Evolutionary conservation across 169 alveolate genomes (phyloP), one percentile per base, ranked within the genome.

Genomic region (Eimeria brunetti): DNA sequence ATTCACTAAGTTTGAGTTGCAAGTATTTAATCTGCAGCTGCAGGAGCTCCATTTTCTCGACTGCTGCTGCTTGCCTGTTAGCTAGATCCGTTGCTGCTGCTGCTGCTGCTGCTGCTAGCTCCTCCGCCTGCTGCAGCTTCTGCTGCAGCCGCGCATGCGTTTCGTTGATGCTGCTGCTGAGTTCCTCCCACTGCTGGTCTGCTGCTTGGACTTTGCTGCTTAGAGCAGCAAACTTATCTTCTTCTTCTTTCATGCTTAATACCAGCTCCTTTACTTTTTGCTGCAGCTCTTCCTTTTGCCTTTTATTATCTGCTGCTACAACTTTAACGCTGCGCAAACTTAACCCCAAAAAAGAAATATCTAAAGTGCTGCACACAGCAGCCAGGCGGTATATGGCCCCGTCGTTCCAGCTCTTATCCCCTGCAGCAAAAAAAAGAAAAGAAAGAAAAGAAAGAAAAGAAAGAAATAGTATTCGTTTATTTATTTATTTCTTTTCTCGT

Each of bases 281-380:
- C 49, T 24, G 56, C 49, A 75, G 22, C 58, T 75, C 84, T 9
- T 75, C 84, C 36, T 75, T 12, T 12, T 53, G 53, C 56, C 9
- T 33, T 33, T 49, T 80, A 3, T 33, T 80, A n/a, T 80, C 89
- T 49, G 69, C 60, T n/a, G 64, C 41, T 16, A 80, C 89, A 5
- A 80, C 64, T 24, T 51, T 41, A 6, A 41, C 64, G 27, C 4
- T 20, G 18, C 49, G 33, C 38, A 83, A 49, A 20, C 90, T 76
- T 41, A 44, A 44, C 7, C 76, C 71, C 6, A 56, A 16, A 18
- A 49, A 11, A 2, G 69, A 80, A 5, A 80, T n/a, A 53, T 83
- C 90, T 16, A 83, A 22, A 0, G 75, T 83, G 75, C 90, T 83
- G 90, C 90, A 83, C 14, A 83, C 90, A 7, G 76, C 90, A 41